Base-by-base conservation (phyloP, 1,284 basidiomycete genomes). In the Schizophyllum amplum region DNA sequence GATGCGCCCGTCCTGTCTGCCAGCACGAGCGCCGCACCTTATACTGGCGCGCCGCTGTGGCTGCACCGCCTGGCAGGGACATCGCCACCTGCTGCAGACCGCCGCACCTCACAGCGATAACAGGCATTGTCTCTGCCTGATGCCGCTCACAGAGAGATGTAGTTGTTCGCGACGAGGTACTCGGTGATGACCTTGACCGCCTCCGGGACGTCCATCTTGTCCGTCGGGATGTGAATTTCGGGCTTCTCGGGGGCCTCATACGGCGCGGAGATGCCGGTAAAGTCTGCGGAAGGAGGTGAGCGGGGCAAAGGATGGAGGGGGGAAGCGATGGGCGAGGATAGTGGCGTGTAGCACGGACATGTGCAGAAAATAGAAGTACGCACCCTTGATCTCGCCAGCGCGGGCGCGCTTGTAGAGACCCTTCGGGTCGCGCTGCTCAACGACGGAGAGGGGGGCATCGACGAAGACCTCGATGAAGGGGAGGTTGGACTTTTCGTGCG, bases 371-470 rank as follows among this genome's bases (percentile, higher is more conserved):
- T 9, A 9, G 7, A 9, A 17, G 17, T 4, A 20, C 24, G 22
- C 24, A 92, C 94, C 92, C 81, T 95, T 96, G 69, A 99, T 98
- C 74, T 96, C 92, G 22, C 97, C 96, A 1, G 90, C 87, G 60
- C 95, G 79, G 4, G 97, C 97, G 73, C 95, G 98, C 78, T 94
- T 97, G 79, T 99, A 99, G 58, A 99, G 75, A 0, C 96, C 97
- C 73, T 99, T 99, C 4, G 97, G 97, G 72, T 99, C 96, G 54
- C 97, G 84, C 68, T 83, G 75, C 74, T 99, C 97, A 42, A 92
- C 94, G 48, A 97, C 86, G 52, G 78, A 72, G 47, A 99, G 80
- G 11, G 94, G 93, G 1, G 94, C 95, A 71, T 99, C 96, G 55
- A 98, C 80, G 68, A 87, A 99, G 24, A 99, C 94, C 72, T 98